Conservation (phyloP, 805 yeast species). For the Saitoella complicata region DNA sequence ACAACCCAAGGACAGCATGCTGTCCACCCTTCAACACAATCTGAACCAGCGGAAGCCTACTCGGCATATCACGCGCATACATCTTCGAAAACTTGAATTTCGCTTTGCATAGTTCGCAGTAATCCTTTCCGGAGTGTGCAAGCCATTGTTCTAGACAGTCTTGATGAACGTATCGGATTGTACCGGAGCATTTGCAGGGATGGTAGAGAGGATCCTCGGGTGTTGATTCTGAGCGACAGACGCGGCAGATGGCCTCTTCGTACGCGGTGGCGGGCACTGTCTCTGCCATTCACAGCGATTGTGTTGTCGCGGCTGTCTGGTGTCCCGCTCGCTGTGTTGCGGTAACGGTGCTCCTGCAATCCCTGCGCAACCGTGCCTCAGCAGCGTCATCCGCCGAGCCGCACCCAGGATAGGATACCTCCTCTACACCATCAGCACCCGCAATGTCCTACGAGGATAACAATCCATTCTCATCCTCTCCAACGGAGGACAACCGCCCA, state of each 20-base stretch:
- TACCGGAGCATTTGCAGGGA: slow-evolving; percentile 58
- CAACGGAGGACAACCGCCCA: no score
- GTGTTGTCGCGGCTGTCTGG: no score
- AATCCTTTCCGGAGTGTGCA: slow-evolving; percentile 40
- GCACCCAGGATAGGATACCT: no score
- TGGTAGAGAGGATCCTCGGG: slow-evolving; percentile 2
- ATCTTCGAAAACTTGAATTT: slow-evolving; percentile 48
- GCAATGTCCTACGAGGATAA: background rate
- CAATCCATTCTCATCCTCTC: background rate
- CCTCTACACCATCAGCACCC: background rate
- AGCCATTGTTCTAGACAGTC: slow-evolving; percentile 86
- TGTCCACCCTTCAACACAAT: no score
- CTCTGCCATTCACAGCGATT: no score
- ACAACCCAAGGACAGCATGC: no score
- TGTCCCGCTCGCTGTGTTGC: no score
- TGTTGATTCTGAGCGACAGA: slow-evolving; percentile 2
- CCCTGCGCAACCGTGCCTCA: background rate
- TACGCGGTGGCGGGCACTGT: no score
- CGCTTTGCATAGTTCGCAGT: slow-evolving; percentile 80
- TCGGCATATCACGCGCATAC: no score
- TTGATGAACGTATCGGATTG: slow-evolving; percentile 84
- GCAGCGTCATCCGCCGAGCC: background rate
- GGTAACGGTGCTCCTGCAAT: no score
- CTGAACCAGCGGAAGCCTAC: no score
- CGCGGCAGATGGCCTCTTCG: slow-evolving; percentile 3